phyloP scores from a whole-genome alignment of 345 rosid species.

The Boechera stricta region DNA sequence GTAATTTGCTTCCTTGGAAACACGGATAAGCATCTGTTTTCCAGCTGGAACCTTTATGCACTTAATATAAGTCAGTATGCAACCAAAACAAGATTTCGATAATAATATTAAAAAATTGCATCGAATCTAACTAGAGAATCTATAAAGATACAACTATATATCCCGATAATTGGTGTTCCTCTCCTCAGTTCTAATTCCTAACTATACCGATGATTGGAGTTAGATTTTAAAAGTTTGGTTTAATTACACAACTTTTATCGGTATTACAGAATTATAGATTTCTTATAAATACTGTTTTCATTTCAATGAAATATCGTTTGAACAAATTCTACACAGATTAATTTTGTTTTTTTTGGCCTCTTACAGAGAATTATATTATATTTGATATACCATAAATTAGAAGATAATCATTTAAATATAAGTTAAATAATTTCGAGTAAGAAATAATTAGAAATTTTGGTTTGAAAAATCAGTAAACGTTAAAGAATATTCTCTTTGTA shows the following conservation, averaged over 20 bases:
- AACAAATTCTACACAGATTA: neutral
- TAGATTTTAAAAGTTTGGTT: neutral
- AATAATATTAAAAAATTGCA: neutral
- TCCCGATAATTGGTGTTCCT: constrained; percentile 3
- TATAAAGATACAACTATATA: neutral
- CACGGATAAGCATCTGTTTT: constrained; percentile 23
- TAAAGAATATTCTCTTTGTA: too few species aligned
- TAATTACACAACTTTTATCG: neutral
- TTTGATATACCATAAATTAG: too few species aligned
- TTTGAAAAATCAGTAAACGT: too few species aligned
- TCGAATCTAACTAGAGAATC: constrained; percentile 30
- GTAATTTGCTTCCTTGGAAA: constrained; percentile 16
- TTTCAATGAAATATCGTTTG: neutral
- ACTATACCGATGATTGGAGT: too few species aligned
- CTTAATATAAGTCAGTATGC: constrained; percentile 13
- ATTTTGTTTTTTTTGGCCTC: neutral
- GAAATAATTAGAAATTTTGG: too few species aligned
- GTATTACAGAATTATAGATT: neutral
- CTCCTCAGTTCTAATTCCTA: neutral
- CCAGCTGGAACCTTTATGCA: constrained; percentile 30
- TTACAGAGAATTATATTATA: neutral
- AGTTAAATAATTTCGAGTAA: too few species aligned
- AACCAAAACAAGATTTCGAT: constrained; percentile 4
- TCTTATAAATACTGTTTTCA: neutral
- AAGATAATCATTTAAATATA: too few species aligned